These are phyloP conservation scores for Drechslerella dactyloides DNA, from an alignment of 2,329 filamentous ascomycete species.

Conservation along the genomic window DNA sequence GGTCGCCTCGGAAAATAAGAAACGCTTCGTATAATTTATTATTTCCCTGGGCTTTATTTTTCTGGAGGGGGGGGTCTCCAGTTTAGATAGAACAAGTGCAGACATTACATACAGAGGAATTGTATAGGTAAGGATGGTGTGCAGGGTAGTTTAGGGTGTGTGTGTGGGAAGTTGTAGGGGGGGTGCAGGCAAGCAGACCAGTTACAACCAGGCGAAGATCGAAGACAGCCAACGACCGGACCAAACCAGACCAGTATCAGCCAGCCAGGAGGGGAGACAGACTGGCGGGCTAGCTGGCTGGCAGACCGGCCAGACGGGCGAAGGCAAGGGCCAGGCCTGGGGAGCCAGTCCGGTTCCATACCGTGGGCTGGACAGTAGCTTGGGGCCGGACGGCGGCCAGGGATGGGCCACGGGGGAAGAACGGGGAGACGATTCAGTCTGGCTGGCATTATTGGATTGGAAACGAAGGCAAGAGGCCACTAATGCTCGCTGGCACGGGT, in stretches of 20 bases:
- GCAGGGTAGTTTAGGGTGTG: constrained; percentile 41
- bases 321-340: constrained; percentile 25
- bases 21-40: constrained; percentile 50
- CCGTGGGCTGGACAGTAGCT: no score
- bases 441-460: constrained; percentile 46
- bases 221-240: constrained; percentile 34
- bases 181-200: constrained; percentile 25
- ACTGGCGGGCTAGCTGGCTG: background rate
- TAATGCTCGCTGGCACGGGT: constrained; percentile 19
- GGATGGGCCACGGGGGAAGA: background rate
- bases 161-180: constrained; percentile 30
- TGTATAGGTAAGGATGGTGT: constrained; percentile 9
- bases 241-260: constrained; percentile 11
- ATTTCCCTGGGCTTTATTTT: constrained; percentile 41
- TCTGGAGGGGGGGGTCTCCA: constrained; percentile 12
- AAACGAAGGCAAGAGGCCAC: constrained; percentile 44
- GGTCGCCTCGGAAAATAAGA: constrained; percentile 51
- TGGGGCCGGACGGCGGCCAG: no score
- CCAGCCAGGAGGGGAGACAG: constrained; percentile 12
- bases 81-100: background rate
- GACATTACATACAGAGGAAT: constrained; percentile 2
- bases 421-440: constrained; percentile 25
- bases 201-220: constrained; percentile 44
- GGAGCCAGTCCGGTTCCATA: constrained; percentile 13
- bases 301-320: constrained; percentile 12